Base-by-base conservation (phyloP, 2,329 filamentous ascomycete species). In the Chaetomiaceae sp. region DNA sequence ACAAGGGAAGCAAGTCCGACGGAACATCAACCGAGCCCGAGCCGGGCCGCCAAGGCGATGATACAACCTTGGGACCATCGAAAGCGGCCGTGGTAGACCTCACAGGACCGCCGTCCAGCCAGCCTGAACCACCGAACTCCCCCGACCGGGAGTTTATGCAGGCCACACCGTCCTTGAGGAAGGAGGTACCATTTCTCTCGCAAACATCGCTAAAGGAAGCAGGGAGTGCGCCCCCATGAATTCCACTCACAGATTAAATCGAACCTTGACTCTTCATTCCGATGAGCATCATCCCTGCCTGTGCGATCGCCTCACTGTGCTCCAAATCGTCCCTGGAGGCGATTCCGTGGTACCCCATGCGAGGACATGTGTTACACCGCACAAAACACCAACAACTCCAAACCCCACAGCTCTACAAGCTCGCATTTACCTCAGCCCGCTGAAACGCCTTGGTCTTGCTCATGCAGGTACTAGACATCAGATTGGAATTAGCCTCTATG, bases 401-500 rank as follows among this genome's bases (percentile, higher is more conserved):
- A 24, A 24, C 22, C 6, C 22, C 22, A 5, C 5, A 24, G 6
- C 22, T 9, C 22, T 24, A 24, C 22, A 24, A 24, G 6, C 22
- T n/a, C n/a, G n/a, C n/a, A n/a, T n/a, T n/a, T n/a, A n/a, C n/a
- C n/a, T n/a, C n/a, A n/a, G n/a, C n/a, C n/a, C n/a, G n/a, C n/a
- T n/a, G n/a, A n/a, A n/a, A n/a, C n/a, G n/a, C n/a, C n/a, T n/a
- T n/a, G n/a, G n/a, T 32, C 8, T 38, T 18, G 42, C 29, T 53
- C 36, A 48, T 47, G 11, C 38, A 45, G 38, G 24, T n/a, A 53
- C 51, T 53, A 48, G 12, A 40, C 15, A 29, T n/a, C 22, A 29
- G 26, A 40, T 32, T 29, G 12, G 29, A 43, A 51, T 54, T 48
- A 50, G 52, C 49, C 35, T 47, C 38, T 29, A 45, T 42, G 33